phyloP scores from a whole-genome alignment of 176 grass and related monocot species.

The Triticum urartu region DNA sequence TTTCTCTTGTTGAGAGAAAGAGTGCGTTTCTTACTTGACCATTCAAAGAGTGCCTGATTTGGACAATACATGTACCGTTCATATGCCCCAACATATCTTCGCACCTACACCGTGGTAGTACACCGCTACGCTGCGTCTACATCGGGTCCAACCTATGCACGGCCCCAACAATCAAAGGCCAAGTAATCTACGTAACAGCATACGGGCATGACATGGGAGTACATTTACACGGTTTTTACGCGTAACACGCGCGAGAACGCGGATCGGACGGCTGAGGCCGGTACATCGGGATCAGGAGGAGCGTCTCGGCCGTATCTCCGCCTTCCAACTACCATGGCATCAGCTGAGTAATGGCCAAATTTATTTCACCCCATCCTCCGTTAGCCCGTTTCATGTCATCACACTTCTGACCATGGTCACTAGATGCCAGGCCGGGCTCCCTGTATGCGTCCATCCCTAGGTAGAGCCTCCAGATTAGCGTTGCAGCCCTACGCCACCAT shows the following conservation, averaged over 20 bases:
- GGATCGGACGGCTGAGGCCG: background rate
- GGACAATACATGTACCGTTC: background rate
- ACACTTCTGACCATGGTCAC: background rate
- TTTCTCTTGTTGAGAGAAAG: too few relatives aligned
- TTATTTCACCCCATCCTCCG: background rate
- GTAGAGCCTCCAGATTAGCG: background rate
- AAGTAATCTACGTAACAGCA: background rate
- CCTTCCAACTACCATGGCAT: background rate
- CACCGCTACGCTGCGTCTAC: background rate
- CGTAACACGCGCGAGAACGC: background rate
- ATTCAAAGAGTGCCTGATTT: background rate
- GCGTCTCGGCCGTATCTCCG: background rate
- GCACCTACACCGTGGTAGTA: background rate
- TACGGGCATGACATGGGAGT: background rate
- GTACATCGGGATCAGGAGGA: background rate
- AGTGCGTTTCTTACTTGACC: background rate
- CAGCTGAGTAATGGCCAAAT: background rate
- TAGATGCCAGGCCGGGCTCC: background rate
- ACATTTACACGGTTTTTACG: background rate
- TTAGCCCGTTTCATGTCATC: constrained; percentile 17
- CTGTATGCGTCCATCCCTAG: background rate
- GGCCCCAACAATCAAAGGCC: background rate
- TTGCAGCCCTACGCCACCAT: background rate
- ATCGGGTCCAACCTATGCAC: background rate
- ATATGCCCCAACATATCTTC: background rate